These are phyloP conservation scores for Trichoderma asperellum DNA, from an alignment of 2,329 filamentous ascomycete species.

Conservation along the genomic window DNA sequence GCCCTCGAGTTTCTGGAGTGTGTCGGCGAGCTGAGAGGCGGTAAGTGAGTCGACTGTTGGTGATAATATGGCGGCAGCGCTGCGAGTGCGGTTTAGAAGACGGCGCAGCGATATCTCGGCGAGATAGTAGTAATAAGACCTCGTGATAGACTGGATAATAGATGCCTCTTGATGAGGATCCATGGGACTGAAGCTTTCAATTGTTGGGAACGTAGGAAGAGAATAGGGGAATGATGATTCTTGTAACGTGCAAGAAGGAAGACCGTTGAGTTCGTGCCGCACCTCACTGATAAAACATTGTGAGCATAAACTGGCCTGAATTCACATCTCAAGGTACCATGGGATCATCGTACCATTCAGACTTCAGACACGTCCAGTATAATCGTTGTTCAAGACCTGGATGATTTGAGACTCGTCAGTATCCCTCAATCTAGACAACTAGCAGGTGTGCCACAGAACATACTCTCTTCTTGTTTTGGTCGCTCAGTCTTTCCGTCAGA, in stretches of 20 bases:
- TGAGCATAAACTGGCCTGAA: neutral
- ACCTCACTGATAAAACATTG: neutral
- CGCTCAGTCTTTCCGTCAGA: constrained; percentile 9
- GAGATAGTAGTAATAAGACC: constrained; percentile 15
- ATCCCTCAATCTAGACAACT: too few species aligned
- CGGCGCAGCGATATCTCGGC: constrained; percentile 14
- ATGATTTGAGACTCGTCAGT: too few species aligned
- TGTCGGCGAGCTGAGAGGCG: constrained; percentile 8
- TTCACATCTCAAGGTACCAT: neutral
- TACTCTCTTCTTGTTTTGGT: constrained; percentile 13
- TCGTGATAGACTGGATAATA: neutral
- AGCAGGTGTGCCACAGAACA: neutral
- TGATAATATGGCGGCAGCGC: constrained; percentile 1
- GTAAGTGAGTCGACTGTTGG: constrained; percentile 7
- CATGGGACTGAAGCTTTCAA: constrained; percentile 7
- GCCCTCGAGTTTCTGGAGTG: constrained; percentile 1
- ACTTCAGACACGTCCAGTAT: constrained; percentile 16
- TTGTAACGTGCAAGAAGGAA: constrained; percentile 10
- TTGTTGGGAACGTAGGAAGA: neutral
- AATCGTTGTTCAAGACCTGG: constrained; percentile 11
- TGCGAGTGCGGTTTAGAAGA: constrained; percentile 15
- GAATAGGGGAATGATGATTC: constrained; percentile 18
- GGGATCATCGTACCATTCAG: neutral
- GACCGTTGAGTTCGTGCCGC: constrained; percentile 12
- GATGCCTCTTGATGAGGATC: neutral